Conservation (phyloP, 192 early-diverging fungal genomes). For the Podila verticillata region DNA sequence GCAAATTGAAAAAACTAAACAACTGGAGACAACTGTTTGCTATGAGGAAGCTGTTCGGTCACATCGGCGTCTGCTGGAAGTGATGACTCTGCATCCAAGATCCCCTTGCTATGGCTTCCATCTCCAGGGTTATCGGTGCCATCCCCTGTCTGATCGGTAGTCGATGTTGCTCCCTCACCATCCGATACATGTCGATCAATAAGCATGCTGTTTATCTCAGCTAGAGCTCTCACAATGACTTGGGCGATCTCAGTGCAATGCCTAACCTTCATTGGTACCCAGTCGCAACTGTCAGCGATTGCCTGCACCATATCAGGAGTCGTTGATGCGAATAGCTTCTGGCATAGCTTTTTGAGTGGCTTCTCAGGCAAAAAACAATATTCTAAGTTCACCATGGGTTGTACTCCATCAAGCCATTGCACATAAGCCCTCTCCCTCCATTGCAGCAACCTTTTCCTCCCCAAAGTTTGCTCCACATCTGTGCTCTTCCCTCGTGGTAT, state of each 20-base stretch:
- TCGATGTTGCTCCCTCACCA: background rate
- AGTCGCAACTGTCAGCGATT: background rate
- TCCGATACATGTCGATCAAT: conserved; percentile 1
- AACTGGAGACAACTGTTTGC: no score
- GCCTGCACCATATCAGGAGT: background rate
- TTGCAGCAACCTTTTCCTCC: background rate
- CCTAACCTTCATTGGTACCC: background rate
- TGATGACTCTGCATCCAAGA: background rate
- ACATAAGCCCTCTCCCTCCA: conserved; percentile 11
- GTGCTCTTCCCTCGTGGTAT: background rate
- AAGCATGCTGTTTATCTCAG: conserved; percentile 5
- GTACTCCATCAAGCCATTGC: background rate
- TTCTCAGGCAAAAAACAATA: conserved; percentile 9
- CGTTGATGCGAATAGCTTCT: background rate
- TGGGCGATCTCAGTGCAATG: background rate
- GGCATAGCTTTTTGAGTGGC: background rate
- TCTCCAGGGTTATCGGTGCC: conserved; percentile 2
- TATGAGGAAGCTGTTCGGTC: no score
- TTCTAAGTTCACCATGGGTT: background rate
- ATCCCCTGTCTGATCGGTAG: conserved; percentile 1
- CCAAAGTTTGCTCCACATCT: background rate
- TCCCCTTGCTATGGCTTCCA: background rate
- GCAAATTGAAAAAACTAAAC: no score
- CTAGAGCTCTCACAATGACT: background rate
- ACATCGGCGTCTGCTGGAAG: no score